These are phyloP conservation scores for Phytopythium chamaehyphon DNA, from an alignment of 352 stramenopile species.

Conservation along the genomic window DNA sequence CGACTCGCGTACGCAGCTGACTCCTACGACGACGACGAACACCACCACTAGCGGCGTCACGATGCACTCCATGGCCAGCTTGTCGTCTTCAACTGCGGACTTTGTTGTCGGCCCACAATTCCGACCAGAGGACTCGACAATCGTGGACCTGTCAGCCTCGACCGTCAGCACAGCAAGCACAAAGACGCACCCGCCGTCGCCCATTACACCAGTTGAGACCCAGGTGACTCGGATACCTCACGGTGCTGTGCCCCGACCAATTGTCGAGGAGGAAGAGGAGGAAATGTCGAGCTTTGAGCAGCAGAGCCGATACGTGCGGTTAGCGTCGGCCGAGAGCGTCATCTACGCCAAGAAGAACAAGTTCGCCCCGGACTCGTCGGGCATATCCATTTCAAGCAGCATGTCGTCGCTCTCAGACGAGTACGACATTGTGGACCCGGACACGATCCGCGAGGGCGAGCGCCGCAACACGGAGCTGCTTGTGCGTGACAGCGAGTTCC, in stretches of 20 bases:
- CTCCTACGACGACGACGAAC: constrained; percentile 15
- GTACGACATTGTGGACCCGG: constrained; percentile 72
- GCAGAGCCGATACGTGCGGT: constrained; percentile 3
- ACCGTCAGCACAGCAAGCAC: not conserved
- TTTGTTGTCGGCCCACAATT: constrained; percentile 31
- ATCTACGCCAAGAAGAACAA: constrained; percentile 9
- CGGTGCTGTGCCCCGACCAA: not conserved
- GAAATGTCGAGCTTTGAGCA: constrained; percentile 9
- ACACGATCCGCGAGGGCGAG: constrained; percentile 48
- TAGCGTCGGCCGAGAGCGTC: constrained; percentile 7
- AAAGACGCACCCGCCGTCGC: constrained; percentile 7
- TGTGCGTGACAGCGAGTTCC: constrained; percentile 50
- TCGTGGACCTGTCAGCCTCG: constrained; percentile 22
- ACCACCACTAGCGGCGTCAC: not conserved
- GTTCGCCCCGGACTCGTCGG: constrained; percentile 10
- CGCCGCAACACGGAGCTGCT: constrained; percentile 67
- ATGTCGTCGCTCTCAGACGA: constrained; percentile 33
- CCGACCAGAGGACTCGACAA: constrained; percentile 23
- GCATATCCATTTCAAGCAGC: constrained; percentile 29
- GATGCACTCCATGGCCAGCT: constrained; percentile 16
- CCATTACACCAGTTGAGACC: not conserved
- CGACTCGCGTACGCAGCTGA: constrained; percentile 12
- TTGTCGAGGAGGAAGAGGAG: constrained; percentile 7
- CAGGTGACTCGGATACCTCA: not conserved
- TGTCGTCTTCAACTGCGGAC: constrained; percentile 21